Conservation (phyloP, 2,329 filamentous ascomycete species). For the Ophiostoma triangulosporum region DNA sequence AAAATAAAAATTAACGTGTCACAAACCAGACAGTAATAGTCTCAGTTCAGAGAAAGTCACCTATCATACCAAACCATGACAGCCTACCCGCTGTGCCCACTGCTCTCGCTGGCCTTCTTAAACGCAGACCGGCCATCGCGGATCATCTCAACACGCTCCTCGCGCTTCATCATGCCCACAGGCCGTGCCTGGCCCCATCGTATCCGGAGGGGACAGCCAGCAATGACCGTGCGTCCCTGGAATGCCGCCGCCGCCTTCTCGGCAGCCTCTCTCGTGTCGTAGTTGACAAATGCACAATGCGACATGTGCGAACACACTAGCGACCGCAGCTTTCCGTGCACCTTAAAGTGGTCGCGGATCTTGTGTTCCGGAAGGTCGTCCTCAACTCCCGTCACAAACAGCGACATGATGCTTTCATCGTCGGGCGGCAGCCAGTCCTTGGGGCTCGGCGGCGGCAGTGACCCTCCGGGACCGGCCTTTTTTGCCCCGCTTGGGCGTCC, state of each 20-base stretch:
- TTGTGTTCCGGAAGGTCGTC: constrained; percentile 91
- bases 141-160: constrained; percentile 69
- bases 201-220: constrained; percentile 78
- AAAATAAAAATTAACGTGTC: too few species aligned
- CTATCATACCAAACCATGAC: too few species aligned
- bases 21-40: too few species aligned
- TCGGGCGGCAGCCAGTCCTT: constrained; percentile 76
- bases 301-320: constrained; percentile 93
- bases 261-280: constrained; percentile 67
- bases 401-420: constrained; percentile 76
- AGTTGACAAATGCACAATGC: constrained; percentile 95
- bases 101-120: constrained; percentile 28
- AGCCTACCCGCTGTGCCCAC: constrained; percentile 18
- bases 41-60: too few species aligned
- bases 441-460: constrained; percentile 64
- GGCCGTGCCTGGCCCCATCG: constrained; percentile 90
- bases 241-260: constrained; percentile 76
- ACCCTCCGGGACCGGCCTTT: constrained; percentile 40
- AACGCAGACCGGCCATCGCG: constrained; percentile 57
- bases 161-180: constrained; percentile 79
- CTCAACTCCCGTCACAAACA: constrained; percentile 91
- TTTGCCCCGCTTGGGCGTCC: background rate
- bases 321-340: constrained; percentile 80
- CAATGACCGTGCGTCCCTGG: constrained; percentile 77
- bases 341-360: constrained; percentile 78